phyloP scores from a whole-genome alignment of 1,284 basidiomycete species.

The Cryptococcus sp. region DNA sequence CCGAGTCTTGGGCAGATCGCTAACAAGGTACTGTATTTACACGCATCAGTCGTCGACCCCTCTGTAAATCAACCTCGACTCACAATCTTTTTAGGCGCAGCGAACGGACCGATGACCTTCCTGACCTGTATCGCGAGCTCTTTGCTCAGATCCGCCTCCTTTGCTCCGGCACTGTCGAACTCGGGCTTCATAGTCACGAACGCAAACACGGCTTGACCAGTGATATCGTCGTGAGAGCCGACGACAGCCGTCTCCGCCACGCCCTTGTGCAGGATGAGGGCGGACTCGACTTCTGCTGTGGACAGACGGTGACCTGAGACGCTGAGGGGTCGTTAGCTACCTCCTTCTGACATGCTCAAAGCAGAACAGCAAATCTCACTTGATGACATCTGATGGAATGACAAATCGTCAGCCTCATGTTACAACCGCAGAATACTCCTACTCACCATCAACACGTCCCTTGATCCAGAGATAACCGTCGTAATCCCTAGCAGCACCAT shows the following conservation, averaged over 20 bases:
- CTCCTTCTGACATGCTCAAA: background rate
- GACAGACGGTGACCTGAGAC: conserved; percentile 96
- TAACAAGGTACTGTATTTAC: conserved; percentile 63
- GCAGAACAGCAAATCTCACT: conserved; percentile 24
- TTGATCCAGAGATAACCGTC: conserved; percentile 99
- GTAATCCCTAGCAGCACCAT: conserved; percentile 90
- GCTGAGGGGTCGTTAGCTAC: conserved; percentile 55
- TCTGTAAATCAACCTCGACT: conserved; percentile 11
- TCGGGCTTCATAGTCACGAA: conserved; percentile 71
- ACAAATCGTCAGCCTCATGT: conserved; percentile 1
- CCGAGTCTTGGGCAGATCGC: conserved; percentile 91
- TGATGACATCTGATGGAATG: conserved; percentile 46
- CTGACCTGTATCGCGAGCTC: conserved; percentile 93
- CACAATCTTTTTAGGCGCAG: conserved; percentile 84
- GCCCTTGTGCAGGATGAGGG: conserved; percentile 88
- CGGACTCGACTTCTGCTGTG: conserved; percentile 96
- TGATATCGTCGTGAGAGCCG: conserved; percentile 83
- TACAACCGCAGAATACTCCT: no score
- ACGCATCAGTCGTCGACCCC: background rate
- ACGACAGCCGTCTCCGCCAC: conserved; percentile 96
- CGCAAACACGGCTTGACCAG: conserved; percentile 71
- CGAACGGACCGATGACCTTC: conserved; percentile 94
- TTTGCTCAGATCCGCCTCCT: conserved; percentile 74
- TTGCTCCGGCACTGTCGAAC: conserved; percentile 69
- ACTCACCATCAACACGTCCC: conserved; percentile 88